Percentiles rank a stretch among this genome's conserved stretches.
phyloP scores from a whole-genome alignment of 202 grass and related monocot species.

The Elaeis oleifera region DNA sequence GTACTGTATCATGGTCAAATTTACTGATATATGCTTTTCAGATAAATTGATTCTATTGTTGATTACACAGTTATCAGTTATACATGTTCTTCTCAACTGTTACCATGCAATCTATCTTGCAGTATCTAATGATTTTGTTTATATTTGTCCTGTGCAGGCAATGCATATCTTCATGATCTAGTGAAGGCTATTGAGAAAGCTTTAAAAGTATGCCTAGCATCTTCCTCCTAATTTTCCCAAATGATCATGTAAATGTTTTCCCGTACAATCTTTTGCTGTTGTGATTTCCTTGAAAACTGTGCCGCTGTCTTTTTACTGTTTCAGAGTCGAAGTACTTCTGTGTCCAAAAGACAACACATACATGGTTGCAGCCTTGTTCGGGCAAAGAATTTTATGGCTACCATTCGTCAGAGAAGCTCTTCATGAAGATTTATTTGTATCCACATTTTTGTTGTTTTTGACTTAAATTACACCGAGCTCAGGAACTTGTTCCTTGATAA shows the following conservation, averaged over 20 bases:
- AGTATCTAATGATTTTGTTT: background rate
- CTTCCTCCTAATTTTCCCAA: constrained; percentile 14
- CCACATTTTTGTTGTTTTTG: constrained; percentile 27
- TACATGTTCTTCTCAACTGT: background rate
- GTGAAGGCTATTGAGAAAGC: constrained; percentile 80
- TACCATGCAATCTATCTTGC: background rate
- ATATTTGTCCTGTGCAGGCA: constrained; percentile 44
- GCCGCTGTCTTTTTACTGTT: constrained; percentile 3
- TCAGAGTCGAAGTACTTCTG: constrained; percentile 34
- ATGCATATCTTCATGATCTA: constrained; percentile 55
- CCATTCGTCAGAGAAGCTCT: constrained; percentile 64
- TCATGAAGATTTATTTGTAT: constrained; percentile 97
- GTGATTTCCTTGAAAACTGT: constrained; percentile 15
- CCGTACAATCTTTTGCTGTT: constrained; percentile 1
- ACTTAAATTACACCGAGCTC: background rate
- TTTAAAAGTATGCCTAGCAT: constrained; percentile 56
- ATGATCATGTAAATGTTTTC: background rate
- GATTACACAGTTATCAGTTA: background rate
- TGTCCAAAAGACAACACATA: constrained; percentile 67
- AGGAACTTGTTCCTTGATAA: background rate
- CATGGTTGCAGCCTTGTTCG: constrained; percentile 92
- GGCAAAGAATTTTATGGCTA: constrained; percentile 89
- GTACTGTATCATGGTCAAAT: too few relatives aligned
- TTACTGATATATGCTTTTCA: too few relatives aligned
- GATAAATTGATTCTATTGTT: background rate